Evolutionary conservation across 495 filamentous ascomycete species (phyloP).

Genomic region (Collariella sp.): DNA sequence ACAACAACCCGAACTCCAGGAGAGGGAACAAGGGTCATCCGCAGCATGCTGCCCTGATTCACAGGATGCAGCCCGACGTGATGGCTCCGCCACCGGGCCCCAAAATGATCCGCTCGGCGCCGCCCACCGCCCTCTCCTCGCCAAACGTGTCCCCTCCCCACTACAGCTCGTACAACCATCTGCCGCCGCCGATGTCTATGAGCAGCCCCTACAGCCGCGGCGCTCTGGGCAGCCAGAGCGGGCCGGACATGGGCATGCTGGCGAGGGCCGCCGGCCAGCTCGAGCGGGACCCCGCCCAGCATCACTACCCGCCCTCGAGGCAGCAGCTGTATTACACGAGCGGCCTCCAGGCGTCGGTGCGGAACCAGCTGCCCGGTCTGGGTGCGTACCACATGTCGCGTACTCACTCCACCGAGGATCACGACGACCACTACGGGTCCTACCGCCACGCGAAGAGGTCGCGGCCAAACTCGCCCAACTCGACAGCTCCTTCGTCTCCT

Average conservation of each 20-base stretch:
- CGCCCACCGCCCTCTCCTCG: constrained; percentile 77
- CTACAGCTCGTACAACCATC: constrained; percentile 64
- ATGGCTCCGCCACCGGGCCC: constrained; percentile 69
- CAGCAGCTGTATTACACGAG: constrained; percentile 50
- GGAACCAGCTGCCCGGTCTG: constrained; percentile 61
- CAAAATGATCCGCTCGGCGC: constrained; percentile 65
- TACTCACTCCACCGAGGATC: constrained; percentile 82
- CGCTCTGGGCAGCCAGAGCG: constrained; percentile 38
- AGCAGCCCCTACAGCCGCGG: constrained; percentile 60
- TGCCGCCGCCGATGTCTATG: constrained; percentile 41
- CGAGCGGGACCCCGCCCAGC: constrained; percentile 57
- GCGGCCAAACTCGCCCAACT: constrained; percentile 85
- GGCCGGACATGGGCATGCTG: constrained; percentile 78
- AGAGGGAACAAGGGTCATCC: constrained; percentile 78
- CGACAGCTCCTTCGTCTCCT: constrained; percentile 93
- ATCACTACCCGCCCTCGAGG: constrained; percentile 40
- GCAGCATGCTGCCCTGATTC: constrained; percentile 23
- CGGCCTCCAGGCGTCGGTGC: constrained; percentile 42
- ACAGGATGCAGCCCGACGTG: constrained; percentile 50
- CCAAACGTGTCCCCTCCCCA: constrained; percentile 95
- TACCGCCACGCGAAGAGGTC: constrained; percentile 73
- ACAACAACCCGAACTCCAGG: constrained; percentile 96
- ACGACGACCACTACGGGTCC: constrained; percentile 57
- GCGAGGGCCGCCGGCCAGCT: constrained; percentile 81
- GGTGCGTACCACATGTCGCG: constrained; percentile 89